phyloP scores from a whole-genome alignment of 805 yeast species.

The Starmerella roubikii region DNA sequence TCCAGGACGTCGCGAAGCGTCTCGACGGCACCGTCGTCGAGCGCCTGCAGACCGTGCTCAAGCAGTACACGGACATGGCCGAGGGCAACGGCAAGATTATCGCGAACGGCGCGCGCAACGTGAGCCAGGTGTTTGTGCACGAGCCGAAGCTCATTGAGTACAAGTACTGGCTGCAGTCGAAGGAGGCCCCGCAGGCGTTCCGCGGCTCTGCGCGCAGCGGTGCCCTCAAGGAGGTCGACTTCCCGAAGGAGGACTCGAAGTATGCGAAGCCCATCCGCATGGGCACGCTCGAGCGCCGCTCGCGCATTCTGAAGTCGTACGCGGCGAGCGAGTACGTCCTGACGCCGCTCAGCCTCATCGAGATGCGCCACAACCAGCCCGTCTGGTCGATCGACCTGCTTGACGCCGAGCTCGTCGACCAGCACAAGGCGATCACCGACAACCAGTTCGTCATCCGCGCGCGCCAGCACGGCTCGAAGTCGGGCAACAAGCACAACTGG shows the following conservation, averaged over 20 bases:
- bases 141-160: constrained; percentile 77
- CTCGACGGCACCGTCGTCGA: constrained; percentile 75
- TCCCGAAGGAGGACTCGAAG: constrained; percentile 57
- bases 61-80: constrained; percentile 53
- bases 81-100: constrained; percentile 30
- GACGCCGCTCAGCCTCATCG: constrained; percentile 80
- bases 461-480: constrained; percentile 19
- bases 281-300: constrained; percentile 76
- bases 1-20: constrained; percentile 78
- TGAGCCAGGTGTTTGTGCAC: constrained; percentile 61
- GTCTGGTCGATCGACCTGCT: constrained; percentile 19
- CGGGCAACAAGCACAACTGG: constrained; percentile 67
- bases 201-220: neutral
- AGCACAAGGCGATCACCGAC: constrained; percentile 41
- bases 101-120: constrained; percentile 43
- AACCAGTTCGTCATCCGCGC: constrained; percentile 56
- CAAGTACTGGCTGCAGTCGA: constrained; percentile 44
- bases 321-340: constrained; percentile 82
- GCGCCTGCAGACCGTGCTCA: constrained; percentile 73
- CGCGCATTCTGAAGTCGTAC: constrained; percentile 84
- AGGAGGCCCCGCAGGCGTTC: constrained; percentile 11
- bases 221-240: constrained; percentile 22
- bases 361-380: constrained; percentile 44
- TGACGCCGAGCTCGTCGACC: constrained; percentile 71
- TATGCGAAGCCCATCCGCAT: constrained; percentile 55